Percentiles rank a stretch among this genome's conserved stretches.
Evolutionary conservation across 2,329 filamentous ascomycete species (phyloP).

Genomic region (Rhinocladiella similis): DNA sequence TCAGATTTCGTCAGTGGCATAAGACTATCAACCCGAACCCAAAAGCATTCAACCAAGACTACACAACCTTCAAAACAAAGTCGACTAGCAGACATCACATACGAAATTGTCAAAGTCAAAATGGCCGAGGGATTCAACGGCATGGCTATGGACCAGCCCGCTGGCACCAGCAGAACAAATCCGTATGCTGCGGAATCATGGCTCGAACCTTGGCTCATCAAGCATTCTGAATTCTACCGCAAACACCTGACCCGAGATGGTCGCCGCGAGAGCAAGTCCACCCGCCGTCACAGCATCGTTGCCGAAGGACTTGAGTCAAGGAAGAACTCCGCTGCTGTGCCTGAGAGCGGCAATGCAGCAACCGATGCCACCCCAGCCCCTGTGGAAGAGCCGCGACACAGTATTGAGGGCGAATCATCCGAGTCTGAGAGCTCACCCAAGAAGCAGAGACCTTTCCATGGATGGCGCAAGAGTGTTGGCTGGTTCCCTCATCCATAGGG

Average conservation of each 20-base stretch:
- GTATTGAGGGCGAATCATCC: neutral
- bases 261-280: slow-evolving; percentile 20
- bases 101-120: neutral
- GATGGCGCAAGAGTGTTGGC: slow-evolving; percentile 19
- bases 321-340: slow-evolving; percentile 21
- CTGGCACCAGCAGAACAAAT: slow-evolving; percentile 14
- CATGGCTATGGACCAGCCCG: slow-evolving; percentile 24
- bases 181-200: slow-evolving; percentile 25
- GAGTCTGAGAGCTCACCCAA: slow-evolving; percentile 3
- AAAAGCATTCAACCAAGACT: neutral
- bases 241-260: slow-evolving; percentile 23
- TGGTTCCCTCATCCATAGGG: slow-evolving; percentile 23
- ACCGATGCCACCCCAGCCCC: slow-evolving; percentile 12
- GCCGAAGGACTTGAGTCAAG: slow-evolving; percentile 20
- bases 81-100: neutral
- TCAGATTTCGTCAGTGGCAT: neutral
- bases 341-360: slow-evolving; percentile 12
- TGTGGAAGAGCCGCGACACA: slow-evolving; percentile 17
- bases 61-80: neutral
- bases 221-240: slow-evolving; percentile 27
- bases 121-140: slow-evolving; percentile 26
- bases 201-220: slow-evolving; percentile 29
- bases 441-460: slow-evolving; percentile 7
- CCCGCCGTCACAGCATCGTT: slow-evolving; percentile 22
- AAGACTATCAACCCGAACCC: neutral